Evolutionary conservation across 495 filamentous ascomycete genomes (phyloP).

Genomic region (Hypoxylon cercidicola): DNA sequence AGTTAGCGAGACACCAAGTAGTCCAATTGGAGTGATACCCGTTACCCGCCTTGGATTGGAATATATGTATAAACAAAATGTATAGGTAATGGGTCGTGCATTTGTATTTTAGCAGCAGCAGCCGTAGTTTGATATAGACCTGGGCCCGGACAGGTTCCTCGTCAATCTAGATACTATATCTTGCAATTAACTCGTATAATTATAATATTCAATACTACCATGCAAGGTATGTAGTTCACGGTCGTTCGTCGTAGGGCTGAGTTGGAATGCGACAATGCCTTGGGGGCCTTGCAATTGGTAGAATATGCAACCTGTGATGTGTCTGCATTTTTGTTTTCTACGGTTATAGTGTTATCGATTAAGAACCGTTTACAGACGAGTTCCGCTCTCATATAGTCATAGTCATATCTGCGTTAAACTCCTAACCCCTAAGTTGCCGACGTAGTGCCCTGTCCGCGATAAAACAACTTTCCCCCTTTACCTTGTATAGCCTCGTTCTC

Average conservation of each 20-base stretch:
- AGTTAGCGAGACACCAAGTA: slow-evolving; percentile 14
- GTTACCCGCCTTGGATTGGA: no score
- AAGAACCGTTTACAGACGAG: no score
- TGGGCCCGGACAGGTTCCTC: slow-evolving; percentile 23
- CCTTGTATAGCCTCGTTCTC: slow-evolving; percentile 7
- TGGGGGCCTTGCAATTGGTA: slow-evolving; percentile 11
- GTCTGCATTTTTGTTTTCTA: slow-evolving; percentile 9
- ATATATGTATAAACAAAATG: no score
- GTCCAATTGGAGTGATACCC: slow-evolving; percentile 13
- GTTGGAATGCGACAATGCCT: slow-evolving; percentile 41
- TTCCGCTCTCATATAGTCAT: no score
- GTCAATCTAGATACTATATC: slow-evolving; percentile 42
- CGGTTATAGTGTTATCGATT: no score
- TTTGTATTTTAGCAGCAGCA: no score
- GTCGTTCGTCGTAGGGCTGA: slow-evolving; percentile 38
- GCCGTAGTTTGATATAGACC: background rate
- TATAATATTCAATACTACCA: slow-evolving; percentile 38
- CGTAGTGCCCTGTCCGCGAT: background rate
- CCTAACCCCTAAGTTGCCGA: no score
- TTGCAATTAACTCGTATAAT: slow-evolving; percentile 36
- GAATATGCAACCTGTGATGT: slow-evolving; percentile 2
- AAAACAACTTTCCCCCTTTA: slow-evolving; percentile 19
- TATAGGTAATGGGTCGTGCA: no score
- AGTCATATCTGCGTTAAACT: no score
- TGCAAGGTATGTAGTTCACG: slow-evolving; percentile 33